A percentile compares a stretch with the other conserved stretches of the same genome.
These are phyloP conservation scores for Chrysoporthe deuterocubensis DNA, from an alignment of 2,329 filamentous ascomycete genomes.

Conservation along the genomic window DNA sequence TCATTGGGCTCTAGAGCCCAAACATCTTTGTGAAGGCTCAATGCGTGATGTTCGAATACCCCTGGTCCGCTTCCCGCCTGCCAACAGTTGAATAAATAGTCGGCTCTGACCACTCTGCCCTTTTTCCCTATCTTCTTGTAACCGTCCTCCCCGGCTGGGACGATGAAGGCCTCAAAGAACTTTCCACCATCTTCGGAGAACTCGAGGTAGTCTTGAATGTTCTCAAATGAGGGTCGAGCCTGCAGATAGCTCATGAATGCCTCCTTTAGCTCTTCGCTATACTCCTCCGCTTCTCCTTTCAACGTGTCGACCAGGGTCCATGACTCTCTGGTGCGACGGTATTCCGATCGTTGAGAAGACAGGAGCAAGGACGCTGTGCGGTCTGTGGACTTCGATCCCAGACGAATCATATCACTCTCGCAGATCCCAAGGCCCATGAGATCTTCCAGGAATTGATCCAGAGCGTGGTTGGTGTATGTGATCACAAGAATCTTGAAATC, in stretches of 20 bases:
- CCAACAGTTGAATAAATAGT: constrained; percentile 63
- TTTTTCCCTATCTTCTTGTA: constrained; percentile 50
- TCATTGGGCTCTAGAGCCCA: constrained; percentile 54
- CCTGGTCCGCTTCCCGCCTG: constrained; percentile 49
- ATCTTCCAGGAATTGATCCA: constrained; percentile 70
- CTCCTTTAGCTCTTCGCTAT: constrained; percentile 32
- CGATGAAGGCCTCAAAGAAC: constrained; percentile 60
- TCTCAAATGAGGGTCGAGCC: constrained; percentile 24
- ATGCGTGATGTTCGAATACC: constrained; percentile 40
- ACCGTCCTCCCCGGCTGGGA: constrained; percentile 50
- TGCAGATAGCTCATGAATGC: constrained; percentile 29
- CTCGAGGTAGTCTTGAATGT: constrained; percentile 49
- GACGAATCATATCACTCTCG: constrained; percentile 55
- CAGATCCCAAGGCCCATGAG: constrained; percentile 63
- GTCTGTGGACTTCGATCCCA: constrained; percentile 62
- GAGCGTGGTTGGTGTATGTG: constrained; percentile 70
- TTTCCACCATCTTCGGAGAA: constrained; percentile 55
- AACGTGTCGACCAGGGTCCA: constrained; percentile 48
- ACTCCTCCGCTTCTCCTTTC: constrained; percentile 40
- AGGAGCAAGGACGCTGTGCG: constrained; percentile 55
- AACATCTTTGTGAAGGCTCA: constrained; percentile 39
- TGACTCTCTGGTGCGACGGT: constrained; percentile 37
- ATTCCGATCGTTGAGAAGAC: constrained; percentile 42
- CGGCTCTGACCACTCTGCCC: constrained; percentile 47
- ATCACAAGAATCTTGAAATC: constrained; percentile 62